Evolutionary conservation across 164 flowering plant genomes (phyloP).

Genomic region (Chimonanthus salicifolius): DNA sequence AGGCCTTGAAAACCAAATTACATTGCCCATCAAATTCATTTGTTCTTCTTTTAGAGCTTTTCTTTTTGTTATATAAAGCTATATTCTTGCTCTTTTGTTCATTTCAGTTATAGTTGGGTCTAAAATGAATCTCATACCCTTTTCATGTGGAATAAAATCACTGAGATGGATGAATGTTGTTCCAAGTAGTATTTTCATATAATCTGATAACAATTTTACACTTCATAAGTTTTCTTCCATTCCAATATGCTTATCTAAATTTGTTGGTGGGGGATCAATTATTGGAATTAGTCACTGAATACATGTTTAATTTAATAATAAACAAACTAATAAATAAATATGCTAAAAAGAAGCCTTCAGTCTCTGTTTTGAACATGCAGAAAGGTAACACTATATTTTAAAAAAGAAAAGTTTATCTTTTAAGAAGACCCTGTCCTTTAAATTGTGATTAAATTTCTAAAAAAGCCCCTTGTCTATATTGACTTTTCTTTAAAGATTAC

Average conservation of each 20-base stretch:
- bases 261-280: not conserved
- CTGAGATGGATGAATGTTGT: not conserved
- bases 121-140: not conserved
- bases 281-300: not conserved
- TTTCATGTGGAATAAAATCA: not conserved
- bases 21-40: not conserved
- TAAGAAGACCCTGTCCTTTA: no score
- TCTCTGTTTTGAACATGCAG: no score
- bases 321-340: no score
- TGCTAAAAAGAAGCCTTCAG: no score
- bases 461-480: no score
- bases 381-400: no score
- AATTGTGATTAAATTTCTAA: no score
- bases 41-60: not conserved
- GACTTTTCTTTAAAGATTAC: no score
- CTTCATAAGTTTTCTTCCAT: no score
- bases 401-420: no score
- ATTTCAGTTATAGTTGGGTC: not conserved
- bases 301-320: no score
- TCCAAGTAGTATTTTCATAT: not conserved
- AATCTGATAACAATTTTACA: not conserved
- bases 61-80: not conserved
- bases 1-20: conserved; percentile 29
- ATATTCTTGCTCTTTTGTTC: not conserved
- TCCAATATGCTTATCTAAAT: not conserved